phyloP scores from a whole-genome alignment of 129 eudicot species.

The Flaveria bidentis region DNA sequence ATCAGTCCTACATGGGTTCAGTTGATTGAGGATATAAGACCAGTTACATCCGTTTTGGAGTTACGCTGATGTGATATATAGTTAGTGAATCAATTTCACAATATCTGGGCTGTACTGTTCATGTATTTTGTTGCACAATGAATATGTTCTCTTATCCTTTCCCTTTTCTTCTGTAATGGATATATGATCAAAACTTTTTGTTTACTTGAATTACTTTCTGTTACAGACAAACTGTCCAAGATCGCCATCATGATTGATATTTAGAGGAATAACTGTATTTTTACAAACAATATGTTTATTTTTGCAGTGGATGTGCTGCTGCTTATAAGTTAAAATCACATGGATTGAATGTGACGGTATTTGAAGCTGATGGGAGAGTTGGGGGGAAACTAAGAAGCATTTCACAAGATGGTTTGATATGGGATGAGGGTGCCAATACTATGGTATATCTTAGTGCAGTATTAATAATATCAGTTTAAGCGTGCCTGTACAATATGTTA shows the following conservation, averaged over 20 bases:
- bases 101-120: neutral
- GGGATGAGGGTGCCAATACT: slow-evolving; percentile 99
- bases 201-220: neutral
- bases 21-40: neutral
- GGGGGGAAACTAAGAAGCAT: slow-evolving; percentile 87
- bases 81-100: neutral
- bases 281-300: neutral
- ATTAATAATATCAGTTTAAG: neutral
- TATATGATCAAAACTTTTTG: neutral
- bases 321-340: slow-evolving; percentile 78
- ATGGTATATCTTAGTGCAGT: slow-evolving; percentile 48
- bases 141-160: neutral
- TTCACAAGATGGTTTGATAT: slow-evolving; percentile 72
- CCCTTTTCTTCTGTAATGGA: neutral
- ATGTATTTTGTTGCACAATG: slow-evolving; percentile 7
- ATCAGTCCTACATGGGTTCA: slow-evolving; percentile 3
- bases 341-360: slow-evolving; percentile 76
- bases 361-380: slow-evolving; percentile 87
- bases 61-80: neutral
- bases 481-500: neutral
- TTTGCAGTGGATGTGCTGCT: slow-evolving; percentile 90
- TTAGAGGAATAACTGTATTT: neutral
- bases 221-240: too few relatives aligned
- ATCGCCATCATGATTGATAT: too few relatives aligned
- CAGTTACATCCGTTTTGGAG: neutral